These are phyloP conservation scores for Trichoderma sp. DNA, from an alignment of 2,329 filamentous ascomycete species.

Conservation along the genomic window DNA sequence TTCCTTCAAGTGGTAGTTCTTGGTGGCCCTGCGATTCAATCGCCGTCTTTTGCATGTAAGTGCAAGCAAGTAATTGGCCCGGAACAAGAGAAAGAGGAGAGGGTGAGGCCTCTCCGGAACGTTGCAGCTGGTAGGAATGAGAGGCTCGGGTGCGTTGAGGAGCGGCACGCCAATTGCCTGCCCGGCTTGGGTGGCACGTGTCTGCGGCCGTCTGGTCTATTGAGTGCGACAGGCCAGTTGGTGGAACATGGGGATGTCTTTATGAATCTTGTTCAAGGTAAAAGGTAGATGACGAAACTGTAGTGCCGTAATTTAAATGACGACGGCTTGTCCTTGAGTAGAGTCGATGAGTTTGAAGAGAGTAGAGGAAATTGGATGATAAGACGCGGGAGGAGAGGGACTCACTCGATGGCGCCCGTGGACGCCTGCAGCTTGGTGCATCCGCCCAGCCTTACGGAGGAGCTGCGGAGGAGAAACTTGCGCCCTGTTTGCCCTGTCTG, in stretches of 20 bases:
- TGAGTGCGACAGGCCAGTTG: not conserved
- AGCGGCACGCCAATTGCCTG: slow-evolving; percentile 15
- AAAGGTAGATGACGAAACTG: not conserved
- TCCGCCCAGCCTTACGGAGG: not conserved
- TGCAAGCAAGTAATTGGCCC: not conserved
- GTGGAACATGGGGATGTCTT: slow-evolving; percentile 1
- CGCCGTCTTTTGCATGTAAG: not conserved
- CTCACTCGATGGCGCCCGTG: not conserved
- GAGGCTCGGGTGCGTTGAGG: not conserved
- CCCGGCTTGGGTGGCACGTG: slow-evolving; percentile 16
- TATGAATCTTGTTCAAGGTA: not conserved
- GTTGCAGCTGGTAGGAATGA: not conserved
- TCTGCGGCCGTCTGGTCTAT: slow-evolving; percentile 4
- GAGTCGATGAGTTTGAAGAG: not conserved
- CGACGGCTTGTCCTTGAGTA: not conserved
- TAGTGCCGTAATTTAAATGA: too few relatives aligned
- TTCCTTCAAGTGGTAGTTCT: too few relatives aligned
- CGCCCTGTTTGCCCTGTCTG: too few relatives aligned
- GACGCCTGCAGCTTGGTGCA: not conserved
- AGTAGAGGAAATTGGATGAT: too few relatives aligned
- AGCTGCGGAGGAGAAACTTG: too few relatives aligned
- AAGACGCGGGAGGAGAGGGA: not conserved
- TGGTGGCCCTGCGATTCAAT: not conserved
- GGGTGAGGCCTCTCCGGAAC: slow-evolving; percentile 12
- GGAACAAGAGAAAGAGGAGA: not conserved